These are phyloP conservation scores for Paracamarosporium sp. DNA, from an alignment of 2,329 filamentous ascomycete species.

Conservation along the genomic window DNA sequence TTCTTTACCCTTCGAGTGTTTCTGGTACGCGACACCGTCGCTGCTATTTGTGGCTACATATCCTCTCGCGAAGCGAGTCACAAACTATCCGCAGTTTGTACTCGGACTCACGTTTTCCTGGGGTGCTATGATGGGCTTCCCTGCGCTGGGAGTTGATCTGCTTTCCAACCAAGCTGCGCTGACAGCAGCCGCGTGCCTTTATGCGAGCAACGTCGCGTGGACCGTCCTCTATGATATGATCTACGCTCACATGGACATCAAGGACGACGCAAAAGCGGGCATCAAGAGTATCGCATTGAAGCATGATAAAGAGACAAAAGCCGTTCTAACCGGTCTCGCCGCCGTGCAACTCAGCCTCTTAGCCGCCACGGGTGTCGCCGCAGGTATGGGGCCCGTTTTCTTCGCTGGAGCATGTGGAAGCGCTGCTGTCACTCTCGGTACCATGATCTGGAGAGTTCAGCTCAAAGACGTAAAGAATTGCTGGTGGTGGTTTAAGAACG, in stretches of 20 bases:
- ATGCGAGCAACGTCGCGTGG: conserved; percentile 82
- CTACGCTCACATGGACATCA: conserved; percentile 90
- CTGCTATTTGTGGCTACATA: conserved; percentile 77
- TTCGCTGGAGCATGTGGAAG: conserved; percentile 65
- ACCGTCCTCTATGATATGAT: conserved; percentile 92
- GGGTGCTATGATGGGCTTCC: conserved; percentile 88
- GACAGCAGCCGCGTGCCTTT: conserved; percentile 71
- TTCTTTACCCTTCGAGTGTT: conserved; percentile 75
- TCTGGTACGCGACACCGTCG: conserved; percentile 80
- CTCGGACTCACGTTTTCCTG: conserved; percentile 87
- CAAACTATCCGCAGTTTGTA: conserved; percentile 85
- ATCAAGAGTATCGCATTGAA: conserved; percentile 88
- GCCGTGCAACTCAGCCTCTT: conserved; percentile 73
- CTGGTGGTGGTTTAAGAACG: conserved; percentile 71
- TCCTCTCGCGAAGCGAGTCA: conserved; percentile 83
- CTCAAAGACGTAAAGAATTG: conserved; percentile 64
- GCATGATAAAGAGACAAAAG: conserved; percentile 78
- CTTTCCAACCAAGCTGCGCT: conserved; percentile 68
- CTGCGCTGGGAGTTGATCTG: conserved; percentile 80
- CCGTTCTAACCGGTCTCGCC: conserved; percentile 74
- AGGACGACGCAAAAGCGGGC: conserved; percentile 82
- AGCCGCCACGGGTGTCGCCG: conserved; percentile 70
- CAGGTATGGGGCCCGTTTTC: conserved; percentile 65
- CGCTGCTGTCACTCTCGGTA: conserved; percentile 59
- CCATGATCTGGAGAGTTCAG: conserved; percentile 66